phyloP scores from a whole-genome alignment of 176 grass and related monocot genomes.

The Hsuehochloa calcarea region DNA sequence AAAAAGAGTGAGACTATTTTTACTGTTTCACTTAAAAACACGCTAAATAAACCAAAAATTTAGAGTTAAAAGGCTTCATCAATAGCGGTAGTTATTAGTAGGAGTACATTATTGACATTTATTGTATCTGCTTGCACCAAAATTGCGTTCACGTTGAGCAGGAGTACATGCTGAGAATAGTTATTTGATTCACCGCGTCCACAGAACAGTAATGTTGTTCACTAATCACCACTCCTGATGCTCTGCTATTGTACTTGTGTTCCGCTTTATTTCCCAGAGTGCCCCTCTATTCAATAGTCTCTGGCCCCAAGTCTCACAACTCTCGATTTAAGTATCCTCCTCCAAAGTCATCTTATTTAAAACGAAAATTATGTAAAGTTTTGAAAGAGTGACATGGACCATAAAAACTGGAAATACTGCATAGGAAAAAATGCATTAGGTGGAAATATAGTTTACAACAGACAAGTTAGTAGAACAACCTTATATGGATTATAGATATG shows the following conservation, averaged over 20 bases:
- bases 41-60: no score
- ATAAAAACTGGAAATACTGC: neutral
- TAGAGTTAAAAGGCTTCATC: no score
- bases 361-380: neutral
- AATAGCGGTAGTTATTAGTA: no score
- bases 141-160: no score
- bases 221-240: neutral
- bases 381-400: neutral
- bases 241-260: conserved; percentile 6
- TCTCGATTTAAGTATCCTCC: no score
- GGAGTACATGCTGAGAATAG: no score
- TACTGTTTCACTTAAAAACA: no score
- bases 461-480: neutral
- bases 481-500: neutral
- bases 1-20: no score
- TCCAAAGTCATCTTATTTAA: neutral
- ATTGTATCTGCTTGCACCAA: no score
- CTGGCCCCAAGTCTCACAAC: no score
- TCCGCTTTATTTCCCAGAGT: neutral
- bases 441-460: no score
- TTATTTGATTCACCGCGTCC: neutral
- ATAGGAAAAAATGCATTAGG: neutral
- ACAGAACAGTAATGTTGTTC: neutral
- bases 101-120: no score
- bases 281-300: neutral